A percentile compares a stretch with the other conserved stretches of the same genome.
These are phyloP conservation scores for Vicia sativa DNA, from an alignment of 306 rosid species.

Conservation along the genomic window DNA sequence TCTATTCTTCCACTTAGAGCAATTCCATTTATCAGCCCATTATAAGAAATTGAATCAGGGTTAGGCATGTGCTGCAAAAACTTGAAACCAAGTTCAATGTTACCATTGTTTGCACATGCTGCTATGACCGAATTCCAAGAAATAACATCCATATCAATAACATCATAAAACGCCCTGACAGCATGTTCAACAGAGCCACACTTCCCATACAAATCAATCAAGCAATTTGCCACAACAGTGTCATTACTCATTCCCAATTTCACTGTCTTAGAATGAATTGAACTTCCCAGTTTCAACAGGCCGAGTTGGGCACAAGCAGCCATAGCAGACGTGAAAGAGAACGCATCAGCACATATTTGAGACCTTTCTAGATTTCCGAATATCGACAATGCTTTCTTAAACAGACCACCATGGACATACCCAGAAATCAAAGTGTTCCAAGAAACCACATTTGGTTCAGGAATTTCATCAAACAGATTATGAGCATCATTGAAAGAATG, in stretches of 20 bases:
- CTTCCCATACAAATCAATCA: conserved; percentile 83
- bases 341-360: conserved; percentile 47
- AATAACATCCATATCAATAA: conserved; percentile 50
- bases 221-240: conserved; percentile 62
- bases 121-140: conserved; percentile 79
- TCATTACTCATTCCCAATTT: conserved; percentile 50
- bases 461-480: conserved; percentile 4
- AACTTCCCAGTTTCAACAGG: conserved; percentile 49
- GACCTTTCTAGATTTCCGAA: conserved; percentile 51
- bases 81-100: conserved; percentile 49
- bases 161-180: conserved; percentile 40
- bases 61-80: conserved; percentile 56
- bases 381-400: conserved; percentile 47
- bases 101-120: conserved; percentile 58
- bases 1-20: conserved; percentile 59
- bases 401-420: conserved; percentile 51
- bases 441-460: conserved; percentile 49
- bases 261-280: conserved; percentile 58
- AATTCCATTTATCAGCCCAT: conserved; percentile 66
- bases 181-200: conserved; percentile 55
- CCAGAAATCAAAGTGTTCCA: conserved; percentile 78
- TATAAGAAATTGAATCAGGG: conserved; percentile 63
- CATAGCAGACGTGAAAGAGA: conserved; percentile 60
- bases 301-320: conserved; percentile 58
- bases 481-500: neutral